These are phyloP conservation scores for Magnusiomyces fungicola DNA, from an alignment of 1,139 yeast genomes.

Conservation along the genomic window DNA sequence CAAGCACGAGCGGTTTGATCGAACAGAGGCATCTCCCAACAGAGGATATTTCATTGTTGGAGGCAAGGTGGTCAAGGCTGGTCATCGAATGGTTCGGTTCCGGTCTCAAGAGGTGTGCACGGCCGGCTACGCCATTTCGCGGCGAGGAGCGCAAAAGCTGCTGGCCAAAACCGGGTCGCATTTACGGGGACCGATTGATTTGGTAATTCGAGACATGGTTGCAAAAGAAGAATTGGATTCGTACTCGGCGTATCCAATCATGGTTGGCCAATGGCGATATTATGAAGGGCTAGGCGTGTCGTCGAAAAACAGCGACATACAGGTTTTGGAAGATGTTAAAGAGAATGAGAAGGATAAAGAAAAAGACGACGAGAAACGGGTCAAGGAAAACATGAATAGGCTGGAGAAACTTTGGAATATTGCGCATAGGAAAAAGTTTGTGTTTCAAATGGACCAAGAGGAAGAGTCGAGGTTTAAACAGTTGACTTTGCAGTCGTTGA, in stretches of 20 bases:
- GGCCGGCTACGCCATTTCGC: neutral
- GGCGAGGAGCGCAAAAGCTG: neutral
- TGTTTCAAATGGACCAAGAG: too few relatives aligned
- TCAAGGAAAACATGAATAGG: too few relatives aligned
- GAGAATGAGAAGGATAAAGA: too few relatives aligned
- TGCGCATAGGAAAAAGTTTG: too few relatives aligned
- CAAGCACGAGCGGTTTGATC: neutral
- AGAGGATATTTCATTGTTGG: too few relatives aligned
- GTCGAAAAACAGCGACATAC: slow-evolving; percentile 13
- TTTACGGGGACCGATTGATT: slow-evolving; percentile 1
- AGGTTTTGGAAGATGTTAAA: neutral
- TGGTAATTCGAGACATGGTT: neutral
- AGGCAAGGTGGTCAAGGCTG: neutral
- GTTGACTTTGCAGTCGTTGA: too few relatives aligned
- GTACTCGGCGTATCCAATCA: slow-evolving; percentile 17
- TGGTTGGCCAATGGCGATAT: slow-evolving; percentile 19
- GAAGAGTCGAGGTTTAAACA: too few relatives aligned
- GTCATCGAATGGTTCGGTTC: neutral
- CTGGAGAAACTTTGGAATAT: too few relatives aligned
- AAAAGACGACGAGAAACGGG: too few relatives aligned
- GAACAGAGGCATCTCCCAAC: neutral
- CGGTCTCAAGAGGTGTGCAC: slow-evolving; percentile 2
- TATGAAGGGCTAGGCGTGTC: slow-evolving; percentile 18
- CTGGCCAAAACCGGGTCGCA: neutral
- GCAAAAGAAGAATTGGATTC: slow-evolving; percentile 11